Conservation (phyloP, 768 basidiomycete genomes). For the Boletus rex-veris region DNA sequence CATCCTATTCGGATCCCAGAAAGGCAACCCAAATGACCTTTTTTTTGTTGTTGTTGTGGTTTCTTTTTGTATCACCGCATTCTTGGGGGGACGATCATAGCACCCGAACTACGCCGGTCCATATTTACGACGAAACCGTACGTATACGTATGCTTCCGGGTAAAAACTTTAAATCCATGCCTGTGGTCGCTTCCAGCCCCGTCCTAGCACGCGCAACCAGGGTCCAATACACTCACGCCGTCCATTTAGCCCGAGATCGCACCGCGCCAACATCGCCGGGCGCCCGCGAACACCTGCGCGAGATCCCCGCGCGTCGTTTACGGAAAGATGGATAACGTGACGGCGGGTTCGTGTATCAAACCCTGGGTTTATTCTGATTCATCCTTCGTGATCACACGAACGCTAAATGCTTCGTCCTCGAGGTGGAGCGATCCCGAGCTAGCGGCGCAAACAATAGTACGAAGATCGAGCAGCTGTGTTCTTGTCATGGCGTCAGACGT, state of each 20-base stretch:
- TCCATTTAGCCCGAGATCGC: neutral
- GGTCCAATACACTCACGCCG: neutral
- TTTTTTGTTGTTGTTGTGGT: neutral
- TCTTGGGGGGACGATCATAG: neutral
- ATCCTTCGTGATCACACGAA: neutral
- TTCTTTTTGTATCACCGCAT: no score
- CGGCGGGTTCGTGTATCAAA: neutral
- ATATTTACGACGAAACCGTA: no score
- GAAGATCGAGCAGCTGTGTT: neutral
- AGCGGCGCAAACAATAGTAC: neutral
- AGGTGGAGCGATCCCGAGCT: slow-evolving; percentile 9
- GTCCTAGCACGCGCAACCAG: no score
- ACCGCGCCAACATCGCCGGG: neutral
- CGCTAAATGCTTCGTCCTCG: neutral
- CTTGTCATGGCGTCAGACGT: neutral
- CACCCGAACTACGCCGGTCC: neutral
- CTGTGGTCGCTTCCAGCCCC: no score
- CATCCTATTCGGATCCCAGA: neutral
- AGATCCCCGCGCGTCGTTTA: slow-evolving; percentile 21
- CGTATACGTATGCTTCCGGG: no score
- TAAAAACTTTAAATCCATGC: no score
- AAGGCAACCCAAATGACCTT: neutral
- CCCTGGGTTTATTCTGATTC: neutral
- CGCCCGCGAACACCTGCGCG: slow-evolving; percentile 9
- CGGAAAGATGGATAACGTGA: slow-evolving; percentile 10